Evolutionary conservation across 768 basidiomycete genomes (phyloP), one percentile per base, ranked within the genome.

Genomic region (Candolleomyces aberdarensis): DNA sequence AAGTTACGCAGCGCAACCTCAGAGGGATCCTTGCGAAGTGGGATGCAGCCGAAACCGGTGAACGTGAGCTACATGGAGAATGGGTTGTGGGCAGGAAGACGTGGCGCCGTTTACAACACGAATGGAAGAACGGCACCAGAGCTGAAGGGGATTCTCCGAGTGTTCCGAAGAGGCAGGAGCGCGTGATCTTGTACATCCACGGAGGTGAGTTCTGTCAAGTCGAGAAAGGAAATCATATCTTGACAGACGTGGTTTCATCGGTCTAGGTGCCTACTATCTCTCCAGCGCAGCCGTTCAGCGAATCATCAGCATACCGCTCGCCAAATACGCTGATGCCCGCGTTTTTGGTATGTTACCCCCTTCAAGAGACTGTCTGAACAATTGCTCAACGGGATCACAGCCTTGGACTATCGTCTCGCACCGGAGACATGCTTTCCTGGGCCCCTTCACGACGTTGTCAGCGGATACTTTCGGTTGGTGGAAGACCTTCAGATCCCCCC

Each of bases 351-450:
- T 69, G 50, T 43, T 11, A 43, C 26, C 62, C 58, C 31, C 32
- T 65, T 61, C 36, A 36, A 36, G 36, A 40, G 10, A 31, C 15
- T 22, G 15, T 41, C 53, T 36, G 54, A 44, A 62, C 48, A 47
- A 20, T 17, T 59, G 59, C 58, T 59, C 22, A 55, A 56, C 14
- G 29, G n/a, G 20, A 9, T 50, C n/a, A 43, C 65, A 96, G 95
- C 95, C 8, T 78, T 99, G 62, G 94, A 97, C 71, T 99, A 99
- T 74, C 92, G 96, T 11, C 81, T 99, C 40, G 96, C 96, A 0
- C 96, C 96, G 1, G 96, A 99, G 74, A 94, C 94, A 5, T 83
- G 85, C 47, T 99, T 98, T 73, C 96, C 96, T 0, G 92, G 95
- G 0, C 91, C 94, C 10, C 70, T 79, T 14, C 78, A 96, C 81